These are phyloP conservation scores for Ustilago shanxiensis DNA, from an alignment of 1,284 basidiomycete genomes.

Conservation along the genomic window DNA sequence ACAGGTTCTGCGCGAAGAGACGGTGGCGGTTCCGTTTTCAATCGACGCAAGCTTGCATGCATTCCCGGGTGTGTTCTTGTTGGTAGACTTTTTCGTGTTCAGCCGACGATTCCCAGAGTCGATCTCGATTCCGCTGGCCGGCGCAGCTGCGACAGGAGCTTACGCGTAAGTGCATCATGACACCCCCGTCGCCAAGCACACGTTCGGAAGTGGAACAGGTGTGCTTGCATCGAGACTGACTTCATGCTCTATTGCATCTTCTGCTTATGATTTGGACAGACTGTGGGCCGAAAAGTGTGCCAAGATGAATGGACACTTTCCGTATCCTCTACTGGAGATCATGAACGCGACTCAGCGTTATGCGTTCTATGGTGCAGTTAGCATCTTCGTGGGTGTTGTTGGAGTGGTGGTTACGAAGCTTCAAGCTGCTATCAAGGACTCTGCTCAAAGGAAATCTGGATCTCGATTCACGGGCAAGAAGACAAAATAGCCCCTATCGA, in stretches of 20 bases:
- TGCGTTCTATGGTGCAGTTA: slow-evolving; percentile 33
- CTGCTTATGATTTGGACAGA: slow-evolving; percentile 8
- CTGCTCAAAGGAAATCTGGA: background rate
- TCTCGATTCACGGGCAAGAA: background rate
- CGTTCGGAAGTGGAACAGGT: background rate
- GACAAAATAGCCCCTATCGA: background rate
- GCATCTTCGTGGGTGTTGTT: slow-evolving; percentile 10
- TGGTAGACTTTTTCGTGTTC: slow-evolving; percentile 46
- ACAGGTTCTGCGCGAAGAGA: slow-evolving; percentile 46
- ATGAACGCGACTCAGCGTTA: slow-evolving; percentile 24
- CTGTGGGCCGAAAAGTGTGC: slow-evolving; percentile 56
- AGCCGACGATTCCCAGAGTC: slow-evolving; percentile 24
- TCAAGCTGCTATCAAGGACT: slow-evolving; percentile 17
- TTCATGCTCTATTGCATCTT: background rate
- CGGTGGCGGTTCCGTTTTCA: slow-evolving; percentile 41
- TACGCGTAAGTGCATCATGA: slow-evolving; percentile 30
- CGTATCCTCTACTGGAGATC: slow-evolving; percentile 56
- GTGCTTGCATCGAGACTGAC: background rate
- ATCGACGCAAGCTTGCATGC: slow-evolving; percentile 59
- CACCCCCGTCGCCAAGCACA: background rate
- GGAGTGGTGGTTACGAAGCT: slow-evolving; percentile 13
- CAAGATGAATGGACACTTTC: slow-evolving; percentile 47
- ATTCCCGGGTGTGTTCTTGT: slow-evolving; percentile 54
- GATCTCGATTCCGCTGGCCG: slow-evolving; percentile 18
- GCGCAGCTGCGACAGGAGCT: slow-evolving; percentile 8